A percentile compares a stretch with the other conserved stretches of the same genome.
phyloP scores from a whole-genome alignment of 257 asterid genomes.

The Fraxinus americana region DNA sequence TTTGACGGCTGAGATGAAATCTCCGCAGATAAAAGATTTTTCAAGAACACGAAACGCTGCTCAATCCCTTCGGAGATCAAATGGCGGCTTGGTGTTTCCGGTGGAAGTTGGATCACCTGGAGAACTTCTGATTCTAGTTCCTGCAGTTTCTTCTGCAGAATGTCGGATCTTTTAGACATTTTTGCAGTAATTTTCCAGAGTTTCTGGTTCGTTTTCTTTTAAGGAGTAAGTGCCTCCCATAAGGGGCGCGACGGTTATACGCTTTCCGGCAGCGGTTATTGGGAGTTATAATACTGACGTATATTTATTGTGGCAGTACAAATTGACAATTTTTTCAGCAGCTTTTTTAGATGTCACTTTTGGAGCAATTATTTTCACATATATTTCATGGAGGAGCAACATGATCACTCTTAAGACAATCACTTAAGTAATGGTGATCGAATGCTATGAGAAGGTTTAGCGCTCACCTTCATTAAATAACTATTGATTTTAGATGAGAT shows the following conservation, averaged over 20 bases:
- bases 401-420: no score
- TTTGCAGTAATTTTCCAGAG: background rate
- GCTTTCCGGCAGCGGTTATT: background rate
- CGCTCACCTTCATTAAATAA: no score
- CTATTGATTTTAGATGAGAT: no score
- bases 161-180: slow-evolving; percentile 12
- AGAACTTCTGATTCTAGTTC: slow-evolving; percentile 17
- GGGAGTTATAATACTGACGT: background rate
- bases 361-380: no score
- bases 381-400: no score
- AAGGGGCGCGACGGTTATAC: background rate
- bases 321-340: background rate
- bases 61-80: slow-evolving; percentile 20
- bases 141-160: slow-evolving; percentile 14
- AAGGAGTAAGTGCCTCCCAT: background rate
- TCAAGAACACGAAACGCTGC: slow-evolving; percentile 25
- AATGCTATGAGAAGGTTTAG: no score
- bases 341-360: no score
- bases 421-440: no score
- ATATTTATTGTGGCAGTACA: background rate
- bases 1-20: slow-evolving; percentile 24
- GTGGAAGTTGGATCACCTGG: slow-evolving; percentile 7
- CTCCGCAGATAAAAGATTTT: slow-evolving; percentile 30
- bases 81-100: slow-evolving; percentile 14
- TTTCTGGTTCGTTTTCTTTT: background rate